These are phyloP conservation scores for Erythrobasidium hasegawianum DNA, from an alignment of 1,284 basidiomycete species.

Conservation along the genomic window DNA sequence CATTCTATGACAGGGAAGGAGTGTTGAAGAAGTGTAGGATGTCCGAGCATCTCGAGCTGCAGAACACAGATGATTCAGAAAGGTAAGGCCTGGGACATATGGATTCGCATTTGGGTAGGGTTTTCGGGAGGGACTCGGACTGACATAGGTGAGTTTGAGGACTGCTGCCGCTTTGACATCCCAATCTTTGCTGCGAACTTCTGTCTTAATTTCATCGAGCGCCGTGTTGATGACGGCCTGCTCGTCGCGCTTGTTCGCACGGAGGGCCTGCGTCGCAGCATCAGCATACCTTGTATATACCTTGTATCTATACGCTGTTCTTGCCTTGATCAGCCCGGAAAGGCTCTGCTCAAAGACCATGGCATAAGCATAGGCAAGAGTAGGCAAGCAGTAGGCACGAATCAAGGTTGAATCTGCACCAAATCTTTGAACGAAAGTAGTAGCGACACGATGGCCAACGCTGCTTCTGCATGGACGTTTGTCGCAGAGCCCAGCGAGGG, in stretches of 20 bases:
- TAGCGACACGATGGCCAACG: conserved; percentile 4
- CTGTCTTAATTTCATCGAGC: conserved; percentile 71
- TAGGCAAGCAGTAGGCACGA: background rate
- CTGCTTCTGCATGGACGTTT: conserved; percentile 9
- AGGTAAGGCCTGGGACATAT: background rate
- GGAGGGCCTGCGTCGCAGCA: conserved; percentile 45
- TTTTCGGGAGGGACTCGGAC: conserved; percentile 44
- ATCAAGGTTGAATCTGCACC: background rate
- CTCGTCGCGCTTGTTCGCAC: conserved; percentile 51
- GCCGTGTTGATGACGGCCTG: conserved; percentile 52
- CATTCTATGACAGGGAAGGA: conserved; percentile 94
- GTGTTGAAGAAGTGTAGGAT: conserved; percentile 75
- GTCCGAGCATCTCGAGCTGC: conserved; percentile 87
- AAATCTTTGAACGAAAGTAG: background rate
- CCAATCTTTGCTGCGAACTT: conserved; percentile 92
- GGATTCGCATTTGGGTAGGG: background rate
- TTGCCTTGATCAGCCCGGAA: conserved; percentile 25
- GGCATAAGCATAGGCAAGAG: background rate
- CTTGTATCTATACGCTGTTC: background rate
- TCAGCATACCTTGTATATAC: background rate
- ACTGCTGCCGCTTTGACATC: conserved; percentile 92
- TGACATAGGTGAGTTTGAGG: conserved; percentile 92
- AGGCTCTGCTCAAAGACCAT: conserved; percentile 34
- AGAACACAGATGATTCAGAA: background rate
- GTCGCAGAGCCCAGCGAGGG: conserved; percentile 16